Percentiles rank a stretch among this genome's conserved stretches.
Evolutionary conservation across 2,329 filamentous ascomycete species (phyloP).

Genomic region (Graphium sp.): DNA sequence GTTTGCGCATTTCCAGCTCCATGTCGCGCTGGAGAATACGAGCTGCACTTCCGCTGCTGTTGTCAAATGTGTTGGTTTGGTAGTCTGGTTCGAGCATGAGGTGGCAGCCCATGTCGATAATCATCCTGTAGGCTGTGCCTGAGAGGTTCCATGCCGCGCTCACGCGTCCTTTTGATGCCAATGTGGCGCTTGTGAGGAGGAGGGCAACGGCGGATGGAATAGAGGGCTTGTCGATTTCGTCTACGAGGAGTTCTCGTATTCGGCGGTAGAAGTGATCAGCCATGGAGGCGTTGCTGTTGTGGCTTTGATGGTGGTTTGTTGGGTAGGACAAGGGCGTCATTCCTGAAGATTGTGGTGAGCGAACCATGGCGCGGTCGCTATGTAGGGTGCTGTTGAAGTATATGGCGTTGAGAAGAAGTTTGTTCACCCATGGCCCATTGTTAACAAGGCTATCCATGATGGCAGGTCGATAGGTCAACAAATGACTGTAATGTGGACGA

Average conservation of each 20-base stretch:
- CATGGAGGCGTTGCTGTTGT: no score
- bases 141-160: constrained; percentile 18
- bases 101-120: constrained; percentile 19
- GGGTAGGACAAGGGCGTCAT: no score
- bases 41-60: neutral
- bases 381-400: constrained; percentile 20
- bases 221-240: constrained; percentile 15
- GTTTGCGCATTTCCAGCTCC: constrained; percentile 15
- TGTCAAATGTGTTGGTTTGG: constrained; percentile 8
- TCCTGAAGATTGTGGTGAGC: constrained; percentile 15
- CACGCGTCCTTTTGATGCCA: constrained; percentile 15
- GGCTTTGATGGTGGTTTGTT: no score
- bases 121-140: constrained; percentile 20
- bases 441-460: constrained; percentile 19
- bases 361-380: constrained; percentile 17
- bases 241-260: constrained; percentile 16
- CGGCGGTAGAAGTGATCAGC: constrained; percentile 18
- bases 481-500: constrained; percentile 17
- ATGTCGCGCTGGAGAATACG: constrained; percentile 10
- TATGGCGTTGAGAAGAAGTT: constrained; percentile 20
- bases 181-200: constrained; percentile 13
- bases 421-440: constrained; percentile 17
- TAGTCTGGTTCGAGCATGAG: constrained; percentile 13
- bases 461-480: constrained; percentile 19
- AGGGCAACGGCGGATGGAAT: constrained; percentile 19